Conservation (phyloP, 805 yeast species). For the Starmerella bombi region DNA sequence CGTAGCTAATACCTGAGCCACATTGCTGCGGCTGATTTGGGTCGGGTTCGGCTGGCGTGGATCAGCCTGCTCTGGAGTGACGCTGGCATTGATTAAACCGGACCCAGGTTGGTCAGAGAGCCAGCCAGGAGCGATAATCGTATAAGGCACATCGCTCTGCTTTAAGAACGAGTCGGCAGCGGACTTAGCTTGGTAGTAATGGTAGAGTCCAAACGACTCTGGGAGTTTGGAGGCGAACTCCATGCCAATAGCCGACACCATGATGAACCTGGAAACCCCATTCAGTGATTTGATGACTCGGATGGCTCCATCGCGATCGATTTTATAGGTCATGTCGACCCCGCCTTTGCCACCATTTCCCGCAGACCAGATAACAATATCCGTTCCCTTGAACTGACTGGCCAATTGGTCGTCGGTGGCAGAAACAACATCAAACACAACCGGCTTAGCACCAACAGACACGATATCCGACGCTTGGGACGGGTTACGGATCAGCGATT, state of each 20-base stretch:
- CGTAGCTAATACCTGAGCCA: background rate
- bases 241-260: background rate
- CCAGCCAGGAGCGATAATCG: background rate
- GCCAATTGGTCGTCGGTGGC: slow-evolving; percentile 29
- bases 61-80: background rate
- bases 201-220: background rate
- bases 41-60: background rate
- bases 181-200: background rate
- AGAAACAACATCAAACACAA: slow-evolving; percentile 30
- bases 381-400: slow-evolving; percentile 30
- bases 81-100: background rate
- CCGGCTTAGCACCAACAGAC: slow-evolving; percentile 29
- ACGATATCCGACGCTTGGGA: slow-evolving; percentile 35
- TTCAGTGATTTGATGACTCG: slow-evolving; percentile 6
- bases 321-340: slow-evolving; percentile 33
- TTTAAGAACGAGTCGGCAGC: background rate
- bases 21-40: background rate
- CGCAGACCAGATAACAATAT: slow-evolving; percentile 47
- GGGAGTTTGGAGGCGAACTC: background rate
- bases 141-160: background rate
- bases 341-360: slow-evolving; percentile 48
- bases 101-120: background rate
- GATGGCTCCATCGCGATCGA: slow-evolving; percentile 53
- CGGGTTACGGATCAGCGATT: slow-evolving; percentile 34
- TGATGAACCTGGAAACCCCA: background rate